phyloP scores from a whole-genome alignment of 768 basidiomycete genomes.

The Phylloporus sp. region DNA sequence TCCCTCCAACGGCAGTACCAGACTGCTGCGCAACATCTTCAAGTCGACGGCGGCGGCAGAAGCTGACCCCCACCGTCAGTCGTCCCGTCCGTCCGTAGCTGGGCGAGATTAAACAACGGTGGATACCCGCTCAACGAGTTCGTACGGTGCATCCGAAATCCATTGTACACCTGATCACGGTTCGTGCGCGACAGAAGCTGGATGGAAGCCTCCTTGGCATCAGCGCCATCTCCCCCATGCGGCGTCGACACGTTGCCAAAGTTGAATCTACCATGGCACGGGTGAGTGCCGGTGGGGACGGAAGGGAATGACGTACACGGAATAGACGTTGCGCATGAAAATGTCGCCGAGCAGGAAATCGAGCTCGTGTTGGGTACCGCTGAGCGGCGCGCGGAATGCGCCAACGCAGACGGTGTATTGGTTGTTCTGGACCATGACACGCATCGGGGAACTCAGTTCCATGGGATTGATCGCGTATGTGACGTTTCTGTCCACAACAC shows the following conservation, averaged over 20 bases:
- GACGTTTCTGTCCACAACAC: constrained; percentile 9
- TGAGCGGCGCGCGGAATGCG: constrained; percentile 31
- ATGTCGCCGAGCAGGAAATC: constrained; percentile 43
- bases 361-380: constrained; percentile 23
- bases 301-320: constrained; percentile 31
- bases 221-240: constrained; percentile 1
- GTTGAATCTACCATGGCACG: constrained; percentile 33
- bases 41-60: constrained; percentile 5
- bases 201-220: constrained; percentile 33
- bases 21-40: not conserved
- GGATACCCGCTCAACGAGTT: constrained; percentile 15
- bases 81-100: constrained; percentile 20
- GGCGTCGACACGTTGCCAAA: constrained; percentile 35
- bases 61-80: constrained; percentile 18
- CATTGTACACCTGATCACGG: constrained; percentile 30
- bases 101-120: constrained; percentile 21
- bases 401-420: constrained; percentile 39
- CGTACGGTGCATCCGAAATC: constrained; percentile 21
- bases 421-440: constrained; percentile 24
- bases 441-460: constrained; percentile 35
- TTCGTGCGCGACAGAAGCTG: constrained; percentile 39
- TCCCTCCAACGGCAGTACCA: not conserved
- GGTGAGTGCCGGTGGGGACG: not conserved
- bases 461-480: constrained; percentile 42
- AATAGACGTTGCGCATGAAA: constrained; percentile 46